These are phyloP conservation scores for Tylopilus vinaceipallidus DNA, from an alignment of 768 basidiomycete genomes.

Conservation along the genomic window DNA sequence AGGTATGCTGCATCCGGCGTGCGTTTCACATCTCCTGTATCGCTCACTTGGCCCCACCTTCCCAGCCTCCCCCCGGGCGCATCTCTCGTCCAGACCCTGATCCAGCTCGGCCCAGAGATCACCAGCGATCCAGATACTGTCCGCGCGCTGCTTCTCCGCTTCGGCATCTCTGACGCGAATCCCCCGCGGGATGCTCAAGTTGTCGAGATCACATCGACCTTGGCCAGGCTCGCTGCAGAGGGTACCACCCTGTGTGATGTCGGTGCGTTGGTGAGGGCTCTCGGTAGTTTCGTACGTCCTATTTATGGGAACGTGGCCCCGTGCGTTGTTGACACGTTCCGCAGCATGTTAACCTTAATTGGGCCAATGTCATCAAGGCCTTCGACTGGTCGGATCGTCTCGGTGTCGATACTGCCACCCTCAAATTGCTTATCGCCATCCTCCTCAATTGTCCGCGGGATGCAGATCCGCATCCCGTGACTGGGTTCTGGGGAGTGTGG, in stretches of 20 bases:
- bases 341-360: constrained; percentile 68
- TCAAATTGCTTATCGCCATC: constrained; percentile 87
- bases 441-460: constrained; percentile 80
- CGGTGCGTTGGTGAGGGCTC: constrained; percentile 66
- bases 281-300: constrained; percentile 68
- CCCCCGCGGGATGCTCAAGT: constrained; percentile 73
- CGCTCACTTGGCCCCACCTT: constrained; percentile 13
- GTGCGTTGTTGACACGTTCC: constrained; percentile 13
- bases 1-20: constrained; percentile 47
- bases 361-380: constrained; percentile 78
- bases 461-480: constrained; percentile 73
- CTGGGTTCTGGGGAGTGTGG: constrained; percentile 87
- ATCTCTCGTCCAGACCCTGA: constrained; percentile 70
- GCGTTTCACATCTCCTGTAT: constrained; percentile 9
- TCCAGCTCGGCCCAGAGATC: constrained; percentile 77
- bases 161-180: constrained; percentile 68
- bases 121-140: constrained; percentile 72
- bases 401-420: constrained; percentile 83
- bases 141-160: constrained; percentile 66
- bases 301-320: background rate
- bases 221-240: constrained; percentile 70
- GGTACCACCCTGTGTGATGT: constrained; percentile 74
- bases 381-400: constrained; percentile 85
- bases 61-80: constrained; percentile 63
- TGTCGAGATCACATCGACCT: constrained; percentile 64